Conservation (phyloP, 2,329 filamentous ascomycete genomes). For the Dactylellina leptospora region DNA sequence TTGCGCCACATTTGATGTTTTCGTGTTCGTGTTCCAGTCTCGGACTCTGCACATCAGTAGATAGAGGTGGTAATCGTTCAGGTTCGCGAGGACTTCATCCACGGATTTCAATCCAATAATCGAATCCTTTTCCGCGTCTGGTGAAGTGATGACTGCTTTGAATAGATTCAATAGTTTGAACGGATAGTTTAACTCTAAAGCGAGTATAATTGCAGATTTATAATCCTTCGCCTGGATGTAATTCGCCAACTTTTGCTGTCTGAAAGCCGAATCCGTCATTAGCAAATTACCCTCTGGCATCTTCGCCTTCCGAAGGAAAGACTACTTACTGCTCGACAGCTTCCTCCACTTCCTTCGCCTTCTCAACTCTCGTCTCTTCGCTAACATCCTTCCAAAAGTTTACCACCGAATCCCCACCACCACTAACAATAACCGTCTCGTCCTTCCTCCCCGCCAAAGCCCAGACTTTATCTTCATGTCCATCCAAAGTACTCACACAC, state of each 20-base stretch:
- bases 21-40: constrained; percentile 97
- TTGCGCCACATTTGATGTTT: constrained; percentile 85
- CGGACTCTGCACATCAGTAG: constrained; percentile 80
- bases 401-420: constrained; percentile 88
- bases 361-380: constrained; percentile 75
- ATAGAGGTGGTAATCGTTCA: constrained; percentile 87
- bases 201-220: constrained; percentile 89
- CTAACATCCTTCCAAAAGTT: constrained; percentile 97
- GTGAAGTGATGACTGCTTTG: constrained; percentile 74
- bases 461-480: constrained; percentile 78
- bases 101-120: constrained; percentile 68
- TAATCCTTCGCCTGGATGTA: constrained; percentile 88
- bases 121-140: constrained; percentile 59
- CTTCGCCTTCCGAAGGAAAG: no score
- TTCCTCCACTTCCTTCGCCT: constrained; percentile 67
- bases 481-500: constrained; percentile 87
- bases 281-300: background rate
- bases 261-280: constrained; percentile 6
- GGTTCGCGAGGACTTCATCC: constrained; percentile 79
- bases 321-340: constrained; percentile 79
- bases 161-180: constrained; percentile 85
- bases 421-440: constrained; percentile 76
- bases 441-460: constrained; percentile 58
- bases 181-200: constrained; percentile 92
- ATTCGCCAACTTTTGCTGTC: constrained; percentile 89